These are phyloP conservation scores for Cryptococcus sp. DNA, from an alignment of 1,284 basidiomycete species.

Conservation along the genomic window DNA sequence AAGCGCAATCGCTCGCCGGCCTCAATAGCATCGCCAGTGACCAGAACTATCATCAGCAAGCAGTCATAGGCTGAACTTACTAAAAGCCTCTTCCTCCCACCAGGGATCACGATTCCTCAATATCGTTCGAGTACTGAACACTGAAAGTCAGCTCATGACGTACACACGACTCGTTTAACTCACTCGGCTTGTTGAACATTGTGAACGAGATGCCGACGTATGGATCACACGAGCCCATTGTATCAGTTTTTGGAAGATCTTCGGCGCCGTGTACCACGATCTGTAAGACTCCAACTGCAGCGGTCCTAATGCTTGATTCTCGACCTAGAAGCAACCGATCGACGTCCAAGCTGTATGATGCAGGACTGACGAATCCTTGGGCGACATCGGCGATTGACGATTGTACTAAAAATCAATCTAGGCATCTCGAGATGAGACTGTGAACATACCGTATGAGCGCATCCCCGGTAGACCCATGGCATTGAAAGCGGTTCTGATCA, in stretches of 20 bases:
- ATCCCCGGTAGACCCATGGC: constrained; percentile 46
- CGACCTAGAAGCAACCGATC: constrained; percentile 45
- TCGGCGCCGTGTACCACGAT: constrained; percentile 40
- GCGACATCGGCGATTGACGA: constrained; percentile 44
- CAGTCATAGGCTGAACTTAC: constrained; percentile 12
- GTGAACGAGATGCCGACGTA: constrained; percentile 42
- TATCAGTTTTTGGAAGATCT: constrained; percentile 40
- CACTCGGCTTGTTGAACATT: constrained; percentile 43
- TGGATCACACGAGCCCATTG: constrained; percentile 45
- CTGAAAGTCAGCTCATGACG: constrained; percentile 4
- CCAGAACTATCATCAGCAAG: constrained; percentile 29
- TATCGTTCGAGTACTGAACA: constrained; percentile 46
- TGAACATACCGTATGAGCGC: constrained; percentile 38
- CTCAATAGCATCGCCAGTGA: constrained; percentile 39
- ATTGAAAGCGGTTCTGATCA: constrained; percentile 42
- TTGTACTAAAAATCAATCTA: constrained; percentile 19
- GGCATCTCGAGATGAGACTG: background rate
- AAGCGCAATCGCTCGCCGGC: constrained; percentile 43
- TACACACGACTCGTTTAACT: no score
- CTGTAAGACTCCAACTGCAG: constrained; percentile 43
- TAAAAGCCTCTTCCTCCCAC: constrained; percentile 47
- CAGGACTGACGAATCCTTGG: constrained; percentile 41
- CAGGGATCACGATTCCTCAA: constrained; percentile 37
- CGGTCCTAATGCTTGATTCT: constrained; percentile 34
- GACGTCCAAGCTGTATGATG: constrained; percentile 44